Evolutionary conservation across 805 yeast genomes (phyloP).

Genomic region (Metschnikowia cerradonensis): DNA sequence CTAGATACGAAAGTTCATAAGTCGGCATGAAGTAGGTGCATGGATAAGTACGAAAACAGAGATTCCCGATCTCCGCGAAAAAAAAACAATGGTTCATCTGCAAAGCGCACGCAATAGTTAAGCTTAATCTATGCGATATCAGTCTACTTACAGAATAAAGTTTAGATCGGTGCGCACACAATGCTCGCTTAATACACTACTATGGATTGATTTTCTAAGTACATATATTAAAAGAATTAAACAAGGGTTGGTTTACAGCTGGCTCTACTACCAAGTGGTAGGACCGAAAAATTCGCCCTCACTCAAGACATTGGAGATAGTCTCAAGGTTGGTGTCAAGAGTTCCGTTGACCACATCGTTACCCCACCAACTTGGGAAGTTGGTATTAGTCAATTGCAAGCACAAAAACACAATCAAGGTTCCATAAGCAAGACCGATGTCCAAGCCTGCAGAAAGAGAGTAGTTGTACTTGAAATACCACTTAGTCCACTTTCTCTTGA

Average conservation of each 20-base stretch:
- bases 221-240: neutral
- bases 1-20: slow-evolving; percentile 1
- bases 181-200: neutral
- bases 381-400: slow-evolving; percentile 21
- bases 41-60: neutral
- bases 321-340: slow-evolving; percentile 34
- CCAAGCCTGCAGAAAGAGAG: slow-evolving; percentile 43
- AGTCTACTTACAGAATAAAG: neutral
- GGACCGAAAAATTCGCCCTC: slow-evolving; percentile 49
- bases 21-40: slow-evolving; percentile 4
- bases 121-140: neutral
- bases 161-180: neutral
- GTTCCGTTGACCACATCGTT: slow-evolving; percentile 40
- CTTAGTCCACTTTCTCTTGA: slow-evolving; percentile 39
- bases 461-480: slow-evolving; percentile 45
- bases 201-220: neutral
- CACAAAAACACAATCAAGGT: slow-evolving; percentile 37
- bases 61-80: slow-evolving; percentile 2
- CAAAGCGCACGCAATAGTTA: neutral
- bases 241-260: neutral
- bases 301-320: slow-evolving; percentile 24
- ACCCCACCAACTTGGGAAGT: slow-evolving; percentile 63
- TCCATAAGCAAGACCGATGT: slow-evolving; percentile 41
- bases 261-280: slow-evolving; percentile 35
- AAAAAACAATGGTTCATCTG: slow-evolving; percentile 1